These are phyloP conservation scores for Eutrema salsugineum DNA, from an alignment of 441 rosid species.

Conservation along the genomic window DNA sequence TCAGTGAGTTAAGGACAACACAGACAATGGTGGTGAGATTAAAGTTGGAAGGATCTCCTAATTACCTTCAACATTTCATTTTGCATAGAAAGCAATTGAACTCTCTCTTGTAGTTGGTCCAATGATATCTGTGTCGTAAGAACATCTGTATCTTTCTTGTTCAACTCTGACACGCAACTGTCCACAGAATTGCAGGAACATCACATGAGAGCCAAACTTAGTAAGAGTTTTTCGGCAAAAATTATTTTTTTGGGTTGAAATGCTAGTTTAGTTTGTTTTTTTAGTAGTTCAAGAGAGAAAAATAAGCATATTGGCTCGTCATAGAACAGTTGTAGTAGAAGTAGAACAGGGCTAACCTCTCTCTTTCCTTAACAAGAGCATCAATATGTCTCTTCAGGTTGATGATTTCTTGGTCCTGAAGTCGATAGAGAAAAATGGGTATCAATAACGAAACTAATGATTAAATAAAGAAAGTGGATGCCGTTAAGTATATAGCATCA, in stretches of 20 bases:
- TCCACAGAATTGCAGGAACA: background rate
- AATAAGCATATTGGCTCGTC: background rate
- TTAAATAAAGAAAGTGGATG: background rate
- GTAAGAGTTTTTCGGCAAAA: background rate
- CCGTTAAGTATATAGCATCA: background rate
- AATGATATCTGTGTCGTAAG: conserved; percentile 55
- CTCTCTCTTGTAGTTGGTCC: conserved; percentile 81
- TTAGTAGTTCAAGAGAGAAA: background rate
- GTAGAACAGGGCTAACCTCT: conserved; percentile 47
- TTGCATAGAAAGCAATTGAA: conserved; percentile 76
- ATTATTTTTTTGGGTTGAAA: background rate
- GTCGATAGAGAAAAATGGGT: background rate
- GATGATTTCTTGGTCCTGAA: conserved; percentile 71
- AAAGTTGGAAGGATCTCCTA: background rate
- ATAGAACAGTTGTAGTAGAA: conserved; percentile 12
- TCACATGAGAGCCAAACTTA: background rate
- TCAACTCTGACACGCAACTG: conserved; percentile 62
- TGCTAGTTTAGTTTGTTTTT: background rate
- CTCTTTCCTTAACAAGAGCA: conserved; percentile 63
- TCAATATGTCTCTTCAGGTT: conserved; percentile 53
- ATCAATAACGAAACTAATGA: conserved; percentile 12
- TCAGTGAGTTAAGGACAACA: background rate
- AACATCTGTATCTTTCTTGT: conserved; percentile 58
- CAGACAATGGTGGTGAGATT: background rate
- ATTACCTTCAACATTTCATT: conserved; percentile 81